Evolutionary conservation across 1,139 yeast species (phyloP).

Genomic region (Torulaspora pretoriensis): DNA sequence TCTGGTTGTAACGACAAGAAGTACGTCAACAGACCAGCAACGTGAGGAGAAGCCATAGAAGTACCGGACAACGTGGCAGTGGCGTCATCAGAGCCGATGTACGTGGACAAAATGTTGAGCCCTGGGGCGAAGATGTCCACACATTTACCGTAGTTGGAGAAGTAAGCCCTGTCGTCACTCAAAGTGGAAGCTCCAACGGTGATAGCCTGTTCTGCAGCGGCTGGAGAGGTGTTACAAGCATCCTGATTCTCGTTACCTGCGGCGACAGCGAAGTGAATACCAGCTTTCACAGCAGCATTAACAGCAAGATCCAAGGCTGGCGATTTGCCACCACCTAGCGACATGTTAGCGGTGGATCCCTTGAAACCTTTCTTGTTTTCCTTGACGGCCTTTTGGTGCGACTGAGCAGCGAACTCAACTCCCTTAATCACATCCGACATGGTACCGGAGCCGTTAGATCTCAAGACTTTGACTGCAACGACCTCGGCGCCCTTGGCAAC

Average conservation of each 20-base stretch:
- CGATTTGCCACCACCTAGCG: conserved; percentile 83
- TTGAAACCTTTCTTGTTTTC: conserved; percentile 61
- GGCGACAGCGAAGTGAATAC: conserved; percentile 80
- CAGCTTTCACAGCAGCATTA: conserved; percentile 76
- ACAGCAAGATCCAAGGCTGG: conserved; percentile 79
- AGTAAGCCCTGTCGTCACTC: conserved; percentile 71
- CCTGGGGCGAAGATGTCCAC: conserved; percentile 88
- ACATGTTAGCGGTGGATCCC: conserved; percentile 87
- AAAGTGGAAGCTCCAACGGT: conserved; percentile 82
- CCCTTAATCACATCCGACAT: conserved; percentile 81
- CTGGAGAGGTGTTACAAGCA: conserved; percentile 82
- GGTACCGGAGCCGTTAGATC: conserved; percentile 72
- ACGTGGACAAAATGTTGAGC: conserved; percentile 73
- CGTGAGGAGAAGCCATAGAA: conserved; percentile 98
- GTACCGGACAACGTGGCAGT: conserved; percentile 95
- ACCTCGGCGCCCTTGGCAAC: conserved; percentile 71
- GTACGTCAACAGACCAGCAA: conserved; percentile 85
- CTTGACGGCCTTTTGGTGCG: conserved; percentile 56
- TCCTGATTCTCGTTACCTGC: conserved; percentile 86
- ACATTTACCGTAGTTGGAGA: conserved; percentile 79
- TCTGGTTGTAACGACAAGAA: conserved; percentile 89
- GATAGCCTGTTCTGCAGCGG: conserved; percentile 67
- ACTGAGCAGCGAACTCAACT: conserved; percentile 69
- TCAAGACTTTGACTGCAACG: conserved; percentile 74
- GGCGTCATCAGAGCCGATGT: conserved; percentile 78